A percentile compares a stretch with the other conserved stretches of the same genome.
These are phyloP conservation scores for Somion occarium DNA, from an alignment of 1,284 basidiomycete species.

Conservation along the genomic window DNA sequence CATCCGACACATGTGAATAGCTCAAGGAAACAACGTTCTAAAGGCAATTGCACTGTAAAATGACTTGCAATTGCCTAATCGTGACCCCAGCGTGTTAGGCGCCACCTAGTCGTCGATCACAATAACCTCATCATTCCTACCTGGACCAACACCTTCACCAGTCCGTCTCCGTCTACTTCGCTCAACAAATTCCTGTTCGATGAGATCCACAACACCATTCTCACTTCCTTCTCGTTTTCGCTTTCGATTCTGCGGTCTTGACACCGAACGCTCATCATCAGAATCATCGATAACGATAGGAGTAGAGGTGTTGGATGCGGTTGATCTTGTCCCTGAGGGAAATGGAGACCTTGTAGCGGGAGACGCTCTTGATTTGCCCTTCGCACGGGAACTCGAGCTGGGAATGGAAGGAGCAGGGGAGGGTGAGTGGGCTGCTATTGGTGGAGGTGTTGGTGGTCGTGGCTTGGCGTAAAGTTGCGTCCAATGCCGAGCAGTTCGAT, in stretches of 20 bases:
- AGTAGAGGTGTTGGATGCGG: constrained; percentile 20
- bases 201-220: constrained; percentile 15
- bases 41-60: too few species aligned
- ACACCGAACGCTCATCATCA: constrained; percentile 34
- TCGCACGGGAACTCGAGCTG: constrained; percentile 26
- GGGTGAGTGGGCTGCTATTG: constrained; percentile 8
- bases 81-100: too few species aligned
- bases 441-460: constrained; percentile 22
- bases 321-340: constrained; percentile 12
- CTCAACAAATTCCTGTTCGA: constrained; percentile 14
- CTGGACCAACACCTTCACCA: constrained; percentile 12
- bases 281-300: constrained; percentile 48
- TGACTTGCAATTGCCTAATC: too few species aligned
- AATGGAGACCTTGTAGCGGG: background rate
- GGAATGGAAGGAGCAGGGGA: constrained; percentile 10
- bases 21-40: background rate
- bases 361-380: constrained; percentile 24
- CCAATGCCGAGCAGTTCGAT: constrained; percentile 61
- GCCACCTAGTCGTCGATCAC: constrained; percentile 40
- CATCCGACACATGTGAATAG: background rate
- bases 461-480: constrained; percentile 57
- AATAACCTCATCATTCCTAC: constrained; percentile 30
- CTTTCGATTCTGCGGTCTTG: constrained; percentile 15
- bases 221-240: constrained; percentile 22
- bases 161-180: constrained; percentile 11